Conservation (phyloP, 345 rosid species). For the Stellera chamaejasme region DNA sequence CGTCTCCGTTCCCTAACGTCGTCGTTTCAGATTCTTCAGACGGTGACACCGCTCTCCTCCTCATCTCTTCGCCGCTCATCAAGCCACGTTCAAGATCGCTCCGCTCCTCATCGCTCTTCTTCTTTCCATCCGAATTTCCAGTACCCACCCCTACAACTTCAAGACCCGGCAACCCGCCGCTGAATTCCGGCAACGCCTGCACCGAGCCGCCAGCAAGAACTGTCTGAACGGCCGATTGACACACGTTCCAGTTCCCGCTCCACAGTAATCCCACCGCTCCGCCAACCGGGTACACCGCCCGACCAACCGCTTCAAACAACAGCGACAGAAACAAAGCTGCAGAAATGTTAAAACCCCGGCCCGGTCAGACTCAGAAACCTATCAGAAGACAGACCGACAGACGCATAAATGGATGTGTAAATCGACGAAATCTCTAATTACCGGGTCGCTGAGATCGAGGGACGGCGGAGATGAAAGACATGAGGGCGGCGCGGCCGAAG, state of each 20-base stretch:
- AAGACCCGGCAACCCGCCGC: slow-evolving; percentile 2
- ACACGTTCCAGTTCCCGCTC: slow-evolving; percentile 59
- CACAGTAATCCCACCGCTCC: slow-evolving; percentile 68
- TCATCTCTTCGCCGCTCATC: slow-evolving; percentile 13
- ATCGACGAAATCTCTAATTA: slow-evolving; percentile 21
- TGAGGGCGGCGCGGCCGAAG: slow-evolving; percentile 88
- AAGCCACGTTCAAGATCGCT: slow-evolving; percentile 19
- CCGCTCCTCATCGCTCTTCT: slow-evolving; percentile 8
- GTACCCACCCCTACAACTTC: slow-evolving; percentile 7
- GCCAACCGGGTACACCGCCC: slow-evolving; percentile 59
- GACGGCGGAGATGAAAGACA: slow-evolving; percentile 69
- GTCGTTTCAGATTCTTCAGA: slow-evolving; percentile 50
- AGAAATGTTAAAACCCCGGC: neutral
- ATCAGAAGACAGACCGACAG: neutral
- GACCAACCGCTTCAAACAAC: slow-evolving; percentile 57
- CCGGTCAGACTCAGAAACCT: neutral
- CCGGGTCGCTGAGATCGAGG: slow-evolving; percentile 55
- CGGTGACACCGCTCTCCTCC: slow-evolving; percentile 23
- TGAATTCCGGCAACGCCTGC: slow-evolving; percentile 31
- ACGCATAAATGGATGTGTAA: neutral
- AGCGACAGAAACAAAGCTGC: slow-evolving; percentile 66
- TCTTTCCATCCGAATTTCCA: slow-evolving; percentile 4
- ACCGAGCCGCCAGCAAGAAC: slow-evolving; percentile 52
- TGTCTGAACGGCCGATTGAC: slow-evolving; percentile 54
- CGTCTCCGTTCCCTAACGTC: slow-evolving; percentile 15